Percentiles rank a stretch among this genome's conserved stretches.
Evolutionary conservation across 106 monocot genomes (phyloP).

Genomic region (Amphibolis antarctica): DNA sequence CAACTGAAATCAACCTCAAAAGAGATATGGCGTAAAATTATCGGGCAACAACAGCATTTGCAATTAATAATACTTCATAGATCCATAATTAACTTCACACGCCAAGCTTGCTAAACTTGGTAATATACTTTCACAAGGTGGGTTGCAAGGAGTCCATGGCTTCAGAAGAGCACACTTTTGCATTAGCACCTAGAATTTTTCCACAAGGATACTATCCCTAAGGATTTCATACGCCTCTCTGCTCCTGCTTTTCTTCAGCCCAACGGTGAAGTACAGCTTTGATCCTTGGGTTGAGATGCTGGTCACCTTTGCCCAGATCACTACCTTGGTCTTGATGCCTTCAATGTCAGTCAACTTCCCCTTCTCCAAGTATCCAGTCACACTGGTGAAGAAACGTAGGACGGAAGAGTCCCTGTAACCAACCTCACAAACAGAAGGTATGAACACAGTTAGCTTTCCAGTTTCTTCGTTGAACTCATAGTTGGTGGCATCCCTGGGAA

Average conservation of each 20-base stretch:
- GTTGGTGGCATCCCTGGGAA: constrained; percentile 36
- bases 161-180: no score
- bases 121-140: no score
- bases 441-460: constrained; percentile 57
- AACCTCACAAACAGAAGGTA: constrained; percentile 72
- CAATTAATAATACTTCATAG: no score
- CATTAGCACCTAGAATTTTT: constrained; percentile 36
- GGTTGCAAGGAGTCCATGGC: no score
- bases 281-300: constrained; percentile 44
- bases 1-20: no score
- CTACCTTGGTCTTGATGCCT: constrained; percentile 77
- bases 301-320: constrained; percentile 74
- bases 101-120: no score
- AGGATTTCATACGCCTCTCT: constrained; percentile 41
- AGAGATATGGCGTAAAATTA: no score
- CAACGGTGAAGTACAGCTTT: constrained; percentile 60
- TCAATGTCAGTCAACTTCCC: constrained; percentile 73
- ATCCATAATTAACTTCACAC: no score
- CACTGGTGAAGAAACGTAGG: constrained; percentile 51
- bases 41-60: no score
- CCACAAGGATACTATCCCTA: constrained; percentile 52
- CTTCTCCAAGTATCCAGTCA: constrained; percentile 75
- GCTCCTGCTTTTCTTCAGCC: constrained; percentile 37
- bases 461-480: constrained; percentile 31
- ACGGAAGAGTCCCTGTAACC: constrained; percentile 90